Evolutionary conservation across 2,329 filamentous ascomycete genomes (phyloP).

Genomic region (Nannizziopsis barbatae): DNA sequence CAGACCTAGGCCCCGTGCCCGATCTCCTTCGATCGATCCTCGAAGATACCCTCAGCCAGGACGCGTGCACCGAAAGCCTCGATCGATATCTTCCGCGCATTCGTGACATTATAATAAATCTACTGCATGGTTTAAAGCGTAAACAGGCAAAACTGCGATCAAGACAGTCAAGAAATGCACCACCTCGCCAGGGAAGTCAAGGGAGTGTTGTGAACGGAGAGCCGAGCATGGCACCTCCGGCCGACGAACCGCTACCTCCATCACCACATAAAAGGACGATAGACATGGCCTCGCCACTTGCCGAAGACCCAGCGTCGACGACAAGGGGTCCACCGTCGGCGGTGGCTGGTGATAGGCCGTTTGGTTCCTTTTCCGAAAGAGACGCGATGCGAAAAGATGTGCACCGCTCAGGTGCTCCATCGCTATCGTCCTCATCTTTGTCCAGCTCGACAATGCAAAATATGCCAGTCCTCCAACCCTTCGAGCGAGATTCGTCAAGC

Average conservation of each 20-base stretch:
- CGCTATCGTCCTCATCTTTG: conserved; percentile 18
- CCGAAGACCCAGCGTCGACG: conserved; percentile 25
- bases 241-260: conserved; percentile 26
- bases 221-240: conserved; percentile 36
- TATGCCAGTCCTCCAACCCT: conserved; percentile 62
- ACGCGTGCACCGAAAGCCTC: conserved; percentile 84
- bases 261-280: conserved; percentile 28
- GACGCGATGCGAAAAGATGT: conserved; percentile 32
- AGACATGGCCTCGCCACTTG: conserved; percentile 28
- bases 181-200: conserved; percentile 36
- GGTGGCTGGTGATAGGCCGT: conserved; percentile 20
- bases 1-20: conserved; percentile 87
- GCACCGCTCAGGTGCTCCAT: conserved; percentile 25
- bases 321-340: conserved; percentile 20
- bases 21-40: conserved; percentile 82
- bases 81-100: conserved; percentile 91
- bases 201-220: conserved; percentile 39
- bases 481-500: conserved; percentile 31
- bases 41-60: conserved; percentile 91
- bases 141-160: conserved; percentile 81
- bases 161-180: conserved; percentile 35
- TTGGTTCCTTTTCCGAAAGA: conserved; percentile 28
- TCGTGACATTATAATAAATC: conserved; percentile 95
- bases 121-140: conserved; percentile 89
- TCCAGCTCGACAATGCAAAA: conserved; percentile 69